Conservation (phyloP, 495 filamentous ascomycete genomes). For the Penicillium riverlandense region DNA sequence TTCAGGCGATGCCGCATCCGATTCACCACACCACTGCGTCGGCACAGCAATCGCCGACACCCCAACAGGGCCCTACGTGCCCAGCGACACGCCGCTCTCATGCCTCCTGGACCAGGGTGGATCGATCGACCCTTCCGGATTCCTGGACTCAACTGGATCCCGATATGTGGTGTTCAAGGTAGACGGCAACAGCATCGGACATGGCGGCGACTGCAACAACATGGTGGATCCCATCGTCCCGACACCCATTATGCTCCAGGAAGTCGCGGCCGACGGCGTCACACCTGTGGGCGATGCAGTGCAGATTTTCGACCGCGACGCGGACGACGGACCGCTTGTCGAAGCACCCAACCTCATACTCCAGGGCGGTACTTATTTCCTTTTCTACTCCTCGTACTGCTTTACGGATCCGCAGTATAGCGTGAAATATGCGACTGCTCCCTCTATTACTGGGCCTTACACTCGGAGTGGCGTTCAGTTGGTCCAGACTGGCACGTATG, state of each 20-base stretch:
- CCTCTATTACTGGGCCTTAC: slow-evolving; percentile 40
- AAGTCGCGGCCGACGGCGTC: slow-evolving; percentile 42
- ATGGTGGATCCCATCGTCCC: slow-evolving; percentile 34
- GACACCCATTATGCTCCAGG: slow-evolving; percentile 57
- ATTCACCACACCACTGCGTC: slow-evolving; percentile 44
- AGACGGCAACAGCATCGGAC: slow-evolving; percentile 52
- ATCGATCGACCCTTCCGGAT: slow-evolving; percentile 52
- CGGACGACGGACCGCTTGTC: slow-evolving; percentile 50
- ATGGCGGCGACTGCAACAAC: slow-evolving; percentile 52
- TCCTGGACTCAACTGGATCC: slow-evolving; percentile 43
- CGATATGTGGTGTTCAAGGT: slow-evolving; percentile 56
- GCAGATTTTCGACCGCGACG: slow-evolving; percentile 45
- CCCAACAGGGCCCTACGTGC: slow-evolving; percentile 44
- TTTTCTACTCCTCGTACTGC: slow-evolving; percentile 57
- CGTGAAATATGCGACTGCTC: slow-evolving; percentile 45
- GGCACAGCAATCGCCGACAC: slow-evolving; percentile 40
- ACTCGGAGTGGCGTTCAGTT: slow-evolving; percentile 28
- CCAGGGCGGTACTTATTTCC: slow-evolving; percentile 40
- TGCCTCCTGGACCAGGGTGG: slow-evolving; percentile 47
- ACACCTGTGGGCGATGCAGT: slow-evolving; percentile 44
- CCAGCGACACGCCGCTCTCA: slow-evolving; percentile 35
- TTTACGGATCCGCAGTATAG: slow-evolving; percentile 46
- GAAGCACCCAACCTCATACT: slow-evolving; percentile 53
- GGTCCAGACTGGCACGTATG: slow-evolving; percentile 31
- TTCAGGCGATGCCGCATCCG: slow-evolving; percentile 34